Conservation (phyloP, 768 basidiomycete genomes). For the Tylopilus subfusipes region DNA sequence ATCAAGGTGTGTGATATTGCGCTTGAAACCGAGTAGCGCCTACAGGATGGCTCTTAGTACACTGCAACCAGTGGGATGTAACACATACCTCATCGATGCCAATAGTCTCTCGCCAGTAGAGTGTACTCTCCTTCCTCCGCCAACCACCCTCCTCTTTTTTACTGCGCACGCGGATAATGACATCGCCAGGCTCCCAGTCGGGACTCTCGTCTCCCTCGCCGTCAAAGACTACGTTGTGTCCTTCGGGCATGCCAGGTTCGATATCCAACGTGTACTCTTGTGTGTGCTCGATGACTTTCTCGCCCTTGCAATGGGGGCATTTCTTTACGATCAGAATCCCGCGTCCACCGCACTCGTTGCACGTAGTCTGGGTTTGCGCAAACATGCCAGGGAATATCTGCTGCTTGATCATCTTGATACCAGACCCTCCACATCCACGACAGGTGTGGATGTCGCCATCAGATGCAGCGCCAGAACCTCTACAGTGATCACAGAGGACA, state of each 20-base stretch:
- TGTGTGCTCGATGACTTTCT: conserved; percentile 77
- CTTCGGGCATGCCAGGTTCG: conserved; percentile 86
- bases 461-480: conserved; percentile 91
- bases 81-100: conserved; percentile 74
- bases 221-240: conserved; percentile 88
- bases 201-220: conserved; percentile 96
- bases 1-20: conserved; percentile 88
- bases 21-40: conserved; percentile 96
- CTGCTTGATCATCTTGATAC: conserved; percentile 81
- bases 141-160: conserved; percentile 76
- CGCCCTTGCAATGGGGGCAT: conserved; percentile 81
- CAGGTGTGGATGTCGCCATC: conserved; percentile 88
- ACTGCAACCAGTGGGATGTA: neutral
- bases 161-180: conserved; percentile 81
- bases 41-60: conserved; percentile 30
- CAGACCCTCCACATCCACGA: conserved; percentile 75
- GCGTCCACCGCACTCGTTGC: conserved; percentile 80
- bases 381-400: conserved; percentile 97
- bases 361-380: conserved; percentile 80
- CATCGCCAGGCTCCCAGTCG: conserved; percentile 95
- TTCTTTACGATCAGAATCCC: conserved; percentile 72
- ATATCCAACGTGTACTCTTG: conserved; percentile 86
- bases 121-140: conserved; percentile 82
- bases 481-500: conserved; percentile 94
- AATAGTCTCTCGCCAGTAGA: conserved; percentile 92